Evolutionary conservation across 2,329 filamentous ascomycete species (phyloP).

Genomic region (Aspergillus fructus): DNA sequence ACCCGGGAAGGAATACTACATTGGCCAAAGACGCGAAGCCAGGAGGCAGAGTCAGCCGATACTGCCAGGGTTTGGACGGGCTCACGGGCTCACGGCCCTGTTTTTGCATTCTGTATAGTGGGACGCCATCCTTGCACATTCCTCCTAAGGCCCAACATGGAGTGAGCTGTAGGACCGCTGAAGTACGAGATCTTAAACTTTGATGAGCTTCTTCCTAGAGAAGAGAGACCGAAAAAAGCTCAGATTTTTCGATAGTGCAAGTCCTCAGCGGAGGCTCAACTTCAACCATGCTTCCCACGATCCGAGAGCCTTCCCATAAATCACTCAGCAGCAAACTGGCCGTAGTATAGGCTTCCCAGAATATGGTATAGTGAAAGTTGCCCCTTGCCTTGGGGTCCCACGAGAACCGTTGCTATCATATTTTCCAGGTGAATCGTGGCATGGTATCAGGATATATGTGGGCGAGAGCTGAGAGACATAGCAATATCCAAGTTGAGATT

Average conservation of each 20-base stretch:
- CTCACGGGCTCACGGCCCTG: constrained; percentile 5
- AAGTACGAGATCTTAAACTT: not conserved
- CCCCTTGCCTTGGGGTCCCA: constrained; percentile 10
- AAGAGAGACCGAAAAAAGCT: not conserved
- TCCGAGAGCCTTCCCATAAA: not conserved
- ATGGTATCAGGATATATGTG: not conserved
- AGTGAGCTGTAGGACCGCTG: not conserved
- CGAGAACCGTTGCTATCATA: not conserved
- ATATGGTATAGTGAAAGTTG: constrained; percentile 2
- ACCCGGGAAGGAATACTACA: constrained; percentile 18
- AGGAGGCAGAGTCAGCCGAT: constrained; percentile 20
- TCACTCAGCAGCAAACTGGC: not conserved
- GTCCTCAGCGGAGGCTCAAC: not conserved
- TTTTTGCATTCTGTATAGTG: constrained; percentile 20
- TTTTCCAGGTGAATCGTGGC: not conserved
- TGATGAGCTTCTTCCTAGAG: not conserved
- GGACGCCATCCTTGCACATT: constrained; percentile 18
- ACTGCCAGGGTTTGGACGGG: constrained; percentile 9
- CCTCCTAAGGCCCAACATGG: constrained; percentile 7
- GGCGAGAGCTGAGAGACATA: not conserved
- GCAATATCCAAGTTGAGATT: constrained; percentile 4
- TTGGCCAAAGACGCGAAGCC: constrained; percentile 5
- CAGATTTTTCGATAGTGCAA: not conserved
- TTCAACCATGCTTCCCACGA: not conserved
- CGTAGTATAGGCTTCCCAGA: not conserved